Base-by-base conservation (phyloP, 2,329 filamentous ascomycete genomes). In the Colletotrichum limetticola region DNA sequence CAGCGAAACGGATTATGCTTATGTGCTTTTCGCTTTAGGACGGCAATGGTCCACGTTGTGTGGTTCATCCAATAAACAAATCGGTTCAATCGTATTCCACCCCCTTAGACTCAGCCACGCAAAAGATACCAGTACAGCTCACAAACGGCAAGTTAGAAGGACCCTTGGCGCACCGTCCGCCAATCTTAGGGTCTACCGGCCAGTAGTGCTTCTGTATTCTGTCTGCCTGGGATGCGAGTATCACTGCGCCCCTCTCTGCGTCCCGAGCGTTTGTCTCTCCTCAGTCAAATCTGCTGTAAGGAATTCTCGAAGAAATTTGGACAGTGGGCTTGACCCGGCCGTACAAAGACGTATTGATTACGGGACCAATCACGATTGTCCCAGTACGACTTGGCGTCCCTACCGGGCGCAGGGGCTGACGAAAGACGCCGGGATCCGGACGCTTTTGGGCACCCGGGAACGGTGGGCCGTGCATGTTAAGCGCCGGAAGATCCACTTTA, bases 181-280 rank as follows among this genome's bases (percentile, higher is more conserved):
- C 30, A 16, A 46, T 46, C 16, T 46, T n/a, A 46, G 35, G 19
- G 19, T n/a, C 42, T 46, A n/a, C 19, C 42, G 7, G 19, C 19
- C 1, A 4, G 8, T 6, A 42, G 2, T 42, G 16, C 22, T 55
- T 14, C 24, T 66, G 55, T 60, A 32, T 32, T 32, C 30, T 26
- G 14, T 60, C 22, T 28, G 30, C 42, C 32, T 46, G 26, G 28
- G 8, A 69, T 22, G 30, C 59, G 66, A 59, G 55, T 59, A 53
- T 65, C 12, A 49, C 66, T 72, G 66, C 70, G 59, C 70, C 69
- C 32, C 46, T 12, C 58, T 66, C 35, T n/a, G 37, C 28, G 56
- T 68, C 64, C 58, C 53, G 37, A 64, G 69, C 37, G 22, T 68
- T 9, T 19, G 52, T 68, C 63, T 22, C 30, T 5, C 14, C 35